A percentile compares a stretch with the other conserved stretches of the same genome.
These are phyloP conservation scores for Candida pini DNA, from an alignment of 805 yeast species.

Conservation along the genomic window DNA sequence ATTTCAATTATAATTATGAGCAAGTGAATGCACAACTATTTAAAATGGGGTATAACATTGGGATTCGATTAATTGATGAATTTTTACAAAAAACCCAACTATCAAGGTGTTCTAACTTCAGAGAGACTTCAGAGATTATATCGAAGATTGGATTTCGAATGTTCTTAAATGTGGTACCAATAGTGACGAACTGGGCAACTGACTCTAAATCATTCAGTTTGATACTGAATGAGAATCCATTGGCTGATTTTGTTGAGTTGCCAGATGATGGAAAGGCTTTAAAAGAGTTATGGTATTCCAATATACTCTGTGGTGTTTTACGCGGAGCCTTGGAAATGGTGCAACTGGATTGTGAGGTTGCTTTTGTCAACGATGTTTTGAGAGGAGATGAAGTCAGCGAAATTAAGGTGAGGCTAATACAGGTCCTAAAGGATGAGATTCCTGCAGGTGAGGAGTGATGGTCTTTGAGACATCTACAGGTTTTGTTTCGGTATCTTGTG, in stretches of 20 bases:
- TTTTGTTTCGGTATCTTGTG: too few species aligned
- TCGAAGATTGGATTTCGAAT: slow-evolving; percentile 86
- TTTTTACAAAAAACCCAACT: slow-evolving; percentile 84
- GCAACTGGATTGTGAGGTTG: slow-evolving; percentile 82
- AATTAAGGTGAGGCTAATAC: slow-evolving; percentile 62
- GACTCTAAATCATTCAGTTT: slow-evolving; percentile 74
- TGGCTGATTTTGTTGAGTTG: slow-evolving; percentile 91
- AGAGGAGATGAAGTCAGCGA: slow-evolving; percentile 84
- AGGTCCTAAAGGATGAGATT: slow-evolving; percentile 82
- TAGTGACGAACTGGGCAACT: slow-evolving; percentile 58
- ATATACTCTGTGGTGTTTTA: slow-evolving; percentile 81
- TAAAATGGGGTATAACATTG: slow-evolving; percentile 94
- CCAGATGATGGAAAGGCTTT: slow-evolving; percentile 72
- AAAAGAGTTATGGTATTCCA: slow-evolving; percentile 86
- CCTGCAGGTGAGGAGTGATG: slow-evolving; percentile 87
- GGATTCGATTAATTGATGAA: slow-evolving; percentile 86
- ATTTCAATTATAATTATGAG: slow-evolving; percentile 65
- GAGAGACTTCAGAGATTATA: slow-evolving; percentile 83
- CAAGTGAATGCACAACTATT: slow-evolving; percentile 82
- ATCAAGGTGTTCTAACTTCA: slow-evolving; percentile 71
- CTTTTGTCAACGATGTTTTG: slow-evolving; percentile 71
- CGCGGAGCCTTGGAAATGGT: slow-evolving; percentile 95
- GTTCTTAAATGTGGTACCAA: slow-evolving; percentile 78
- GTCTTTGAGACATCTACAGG: too few species aligned
- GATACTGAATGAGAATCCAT: slow-evolving; percentile 76